Percentiles rank a stretch among this genome's conserved stretches.
phyloP scores from a whole-genome alignment of 2,329 filamentous ascomycete genomes.

The Trichocomaceae sp. region DNA sequence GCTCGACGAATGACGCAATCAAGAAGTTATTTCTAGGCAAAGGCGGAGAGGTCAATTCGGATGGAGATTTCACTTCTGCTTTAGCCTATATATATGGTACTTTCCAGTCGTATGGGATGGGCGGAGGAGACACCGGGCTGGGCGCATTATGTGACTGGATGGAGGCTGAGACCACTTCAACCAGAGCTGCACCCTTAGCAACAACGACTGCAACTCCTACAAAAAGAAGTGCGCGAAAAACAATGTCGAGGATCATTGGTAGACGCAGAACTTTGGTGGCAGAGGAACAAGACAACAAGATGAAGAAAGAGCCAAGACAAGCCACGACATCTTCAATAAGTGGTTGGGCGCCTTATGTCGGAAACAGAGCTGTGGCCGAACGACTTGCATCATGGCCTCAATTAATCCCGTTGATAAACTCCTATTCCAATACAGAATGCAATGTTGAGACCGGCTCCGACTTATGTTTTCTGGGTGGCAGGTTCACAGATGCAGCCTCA shows the following conservation, averaged over 20 bases:
- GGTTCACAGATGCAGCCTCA: conserved; percentile 27
- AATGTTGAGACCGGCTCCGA: conserved; percentile 19
- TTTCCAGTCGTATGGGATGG: conserved; percentile 42
- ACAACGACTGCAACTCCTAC: conserved; percentile 4
- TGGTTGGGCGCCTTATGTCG: conserved; percentile 38
- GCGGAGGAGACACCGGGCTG: conserved; percentile 29
- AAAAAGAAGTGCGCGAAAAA: background rate
- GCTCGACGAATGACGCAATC: conserved; percentile 30
- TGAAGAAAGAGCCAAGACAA: background rate
- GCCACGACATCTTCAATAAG: conserved; percentile 27
- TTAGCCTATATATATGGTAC: conserved; percentile 35
- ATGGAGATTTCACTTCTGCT: conserved; percentile 43
- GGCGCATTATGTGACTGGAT: conserved; percentile 43
- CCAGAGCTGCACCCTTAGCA: background rate
- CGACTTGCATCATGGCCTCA: conserved; percentile 38
- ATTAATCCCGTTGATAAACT: conserved; percentile 35
- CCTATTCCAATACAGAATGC: conserved; percentile 37
- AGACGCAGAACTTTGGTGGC: background rate
- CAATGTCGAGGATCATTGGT: background rate
- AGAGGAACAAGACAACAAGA: background rate
- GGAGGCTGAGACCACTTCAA: conserved; percentile 19
- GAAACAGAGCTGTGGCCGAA: conserved; percentile 36
- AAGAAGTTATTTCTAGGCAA: conserved; percentile 46
- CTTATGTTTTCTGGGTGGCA: conserved; percentile 34
- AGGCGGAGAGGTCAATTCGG: conserved; percentile 41